A percentile compares a stretch with the other conserved stretches of the same genome.
These are phyloP conservation scores for Scutellaria barbata DNA, from an alignment of 257 asterid genomes.

Conservation along the genomic window DNA sequence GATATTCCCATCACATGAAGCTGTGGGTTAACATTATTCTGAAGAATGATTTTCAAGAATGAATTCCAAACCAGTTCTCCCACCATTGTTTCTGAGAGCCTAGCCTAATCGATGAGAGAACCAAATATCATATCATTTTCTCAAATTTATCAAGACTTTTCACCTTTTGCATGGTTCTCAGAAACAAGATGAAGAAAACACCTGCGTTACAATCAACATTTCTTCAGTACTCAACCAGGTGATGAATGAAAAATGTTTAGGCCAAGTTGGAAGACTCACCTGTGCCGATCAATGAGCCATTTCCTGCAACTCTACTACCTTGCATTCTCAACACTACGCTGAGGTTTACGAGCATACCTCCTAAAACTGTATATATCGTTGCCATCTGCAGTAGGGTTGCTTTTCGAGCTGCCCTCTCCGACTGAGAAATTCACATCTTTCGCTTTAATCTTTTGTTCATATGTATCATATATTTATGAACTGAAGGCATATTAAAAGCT, in stretches of 20 bases:
- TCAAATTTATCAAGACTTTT: slow-evolving; percentile 73
- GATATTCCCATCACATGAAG: too few species aligned
- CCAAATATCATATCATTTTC: slow-evolving; percentile 63
- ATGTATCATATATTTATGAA: neutral
- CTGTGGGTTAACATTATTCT: too few species aligned
- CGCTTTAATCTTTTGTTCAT: too few species aligned
- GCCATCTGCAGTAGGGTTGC: slow-evolving; percentile 87
- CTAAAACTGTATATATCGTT: slow-evolving; percentile 72
- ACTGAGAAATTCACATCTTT: slow-evolving; percentile 45
- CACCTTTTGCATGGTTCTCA: slow-evolving; percentile 84
- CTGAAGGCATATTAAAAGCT: neutral
- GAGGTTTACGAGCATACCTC: slow-evolving; percentile 73
- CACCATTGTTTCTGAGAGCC: too few species aligned
- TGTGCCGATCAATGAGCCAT: slow-evolving; percentile 67
- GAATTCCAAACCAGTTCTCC: too few species aligned
- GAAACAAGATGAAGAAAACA: slow-evolving; percentile 52
- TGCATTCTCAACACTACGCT: slow-evolving; percentile 61
- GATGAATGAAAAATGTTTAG: neutral
- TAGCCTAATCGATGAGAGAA: neutral
- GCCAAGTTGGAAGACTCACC: slow-evolving; percentile 43
- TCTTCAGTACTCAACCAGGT: neutral
- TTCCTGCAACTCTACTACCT: slow-evolving; percentile 62
- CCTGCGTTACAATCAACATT: slow-evolving; percentile 47
- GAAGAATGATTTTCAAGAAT: too few species aligned
- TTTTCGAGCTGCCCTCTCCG: slow-evolving; percentile 88